Conservation (phyloP, 2,329 filamentous ascomycete species). For the Xylaria sp. region DNA sequence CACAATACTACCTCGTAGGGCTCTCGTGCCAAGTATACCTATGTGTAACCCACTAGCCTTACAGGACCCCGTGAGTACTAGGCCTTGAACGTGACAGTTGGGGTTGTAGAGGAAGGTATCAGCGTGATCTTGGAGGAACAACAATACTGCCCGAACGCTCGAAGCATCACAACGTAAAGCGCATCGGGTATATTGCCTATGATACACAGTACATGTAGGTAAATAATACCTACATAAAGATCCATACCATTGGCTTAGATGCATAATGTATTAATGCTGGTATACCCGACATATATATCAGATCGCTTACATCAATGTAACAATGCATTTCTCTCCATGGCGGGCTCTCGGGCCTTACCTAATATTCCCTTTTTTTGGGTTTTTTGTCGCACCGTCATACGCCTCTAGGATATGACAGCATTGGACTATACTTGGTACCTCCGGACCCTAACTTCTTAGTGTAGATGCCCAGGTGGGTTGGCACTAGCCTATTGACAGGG, state of each 20-base stretch:
- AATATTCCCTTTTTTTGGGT: neutral
- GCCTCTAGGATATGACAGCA: constrained; percentile 9
- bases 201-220: neutral
- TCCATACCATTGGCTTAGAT: constrained; percentile 13
- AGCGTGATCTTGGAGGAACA: neutral
- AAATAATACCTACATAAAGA: too few relatives aligned
- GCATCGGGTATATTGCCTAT: neutral
- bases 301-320: constrained; percentile 28
- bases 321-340: constrained; percentile 12
- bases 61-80: neutral
- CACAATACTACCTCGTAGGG: neutral
- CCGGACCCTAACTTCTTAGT: constrained; percentile 3
- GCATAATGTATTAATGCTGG: constrained; percentile 13
- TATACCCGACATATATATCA: constrained; percentile 8
- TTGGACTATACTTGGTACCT: constrained; percentile 2
- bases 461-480: neutral
- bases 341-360: neutral
- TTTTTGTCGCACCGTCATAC: constrained; percentile 7
- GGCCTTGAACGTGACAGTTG: neutral
- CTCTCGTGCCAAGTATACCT: neutral
- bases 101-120: neutral
- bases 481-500: constrained; percentile 6
- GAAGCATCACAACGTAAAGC: neutral
- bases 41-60: neutral
- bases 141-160: neutral